A percentile compares a stretch with the other conserved stretches of the same genome.
phyloP scores from a whole-genome alignment of 2,329 filamentous ascomycete species.

The Hypoxylon sp. region DNA sequence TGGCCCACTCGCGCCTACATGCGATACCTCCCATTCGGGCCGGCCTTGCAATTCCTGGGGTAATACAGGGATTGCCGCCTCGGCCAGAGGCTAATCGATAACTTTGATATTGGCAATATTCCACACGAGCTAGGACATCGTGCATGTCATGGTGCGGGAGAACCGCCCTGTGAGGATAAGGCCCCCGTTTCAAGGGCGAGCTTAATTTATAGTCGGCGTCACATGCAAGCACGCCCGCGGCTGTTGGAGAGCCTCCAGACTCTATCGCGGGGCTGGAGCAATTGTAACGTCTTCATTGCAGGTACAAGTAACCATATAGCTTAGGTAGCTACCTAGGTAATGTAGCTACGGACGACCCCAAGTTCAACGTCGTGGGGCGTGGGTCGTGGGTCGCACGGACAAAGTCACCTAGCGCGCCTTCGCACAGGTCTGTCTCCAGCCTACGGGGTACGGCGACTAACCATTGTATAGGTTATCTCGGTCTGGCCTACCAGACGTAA shows the following conservation, averaged over 20 bases:
- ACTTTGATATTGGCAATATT: conserved; percentile 23
- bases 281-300: conserved; percentile 14
- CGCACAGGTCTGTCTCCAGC: conserved; percentile 15
- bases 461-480: conserved; percentile 6
- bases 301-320: conserved; percentile 13
- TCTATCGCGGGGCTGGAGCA: conserved; percentile 5
- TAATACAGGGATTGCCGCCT: conserved; percentile 41
- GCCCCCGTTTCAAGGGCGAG: conserved; percentile 20
- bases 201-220: conserved; percentile 30
- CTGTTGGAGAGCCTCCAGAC: conserved; percentile 13
- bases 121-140: conserved; percentile 1
- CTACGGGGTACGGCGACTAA: conserved; percentile 21
- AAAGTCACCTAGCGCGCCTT: not conserved
- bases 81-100: conserved; percentile 30
- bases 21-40: conserved; percentile 42
- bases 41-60: conserved; percentile 44
- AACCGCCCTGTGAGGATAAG: conserved; percentile 20
- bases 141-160: conserved; percentile 11
- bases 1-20: conserved; percentile 17
- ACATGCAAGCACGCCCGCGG: conserved; percentile 29
- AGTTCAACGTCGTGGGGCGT: not conserved
- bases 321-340: conserved; percentile 1
- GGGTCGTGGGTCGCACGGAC: conserved; percentile 2
- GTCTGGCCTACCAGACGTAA: not conserved
- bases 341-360: conserved; percentile 4